Evolutionary conservation across 2,329 filamentous ascomycete genomes (phyloP).

Genomic region (Sclerotiophoma versabilis): DNA sequence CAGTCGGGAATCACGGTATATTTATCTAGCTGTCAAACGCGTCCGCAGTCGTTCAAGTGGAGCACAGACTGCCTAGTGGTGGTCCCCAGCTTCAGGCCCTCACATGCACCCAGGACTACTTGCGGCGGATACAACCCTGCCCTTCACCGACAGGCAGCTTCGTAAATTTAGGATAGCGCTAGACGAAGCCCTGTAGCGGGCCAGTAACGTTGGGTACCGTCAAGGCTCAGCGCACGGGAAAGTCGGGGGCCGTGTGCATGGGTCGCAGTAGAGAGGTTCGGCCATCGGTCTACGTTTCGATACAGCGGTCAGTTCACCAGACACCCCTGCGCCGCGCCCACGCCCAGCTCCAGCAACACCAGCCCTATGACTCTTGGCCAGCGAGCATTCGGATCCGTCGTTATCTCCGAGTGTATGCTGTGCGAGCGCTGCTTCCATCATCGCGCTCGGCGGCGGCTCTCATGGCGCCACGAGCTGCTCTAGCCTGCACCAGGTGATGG

Average conservation of each 20-base stretch:
- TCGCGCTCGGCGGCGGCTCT: conserved; percentile 5
- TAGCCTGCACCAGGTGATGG: conserved; percentile 1
- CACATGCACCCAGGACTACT: conserved; percentile 35
- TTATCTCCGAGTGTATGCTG: conserved; percentile 29
- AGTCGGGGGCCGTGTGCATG: conserved; percentile 31
- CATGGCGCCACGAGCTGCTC: conserved; percentile 1
- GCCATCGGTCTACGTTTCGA: conserved; percentile 28
- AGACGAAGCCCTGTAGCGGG: conserved; percentile 34
- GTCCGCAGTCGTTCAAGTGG: conserved; percentile 38
- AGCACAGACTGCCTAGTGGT: conserved; percentile 39
- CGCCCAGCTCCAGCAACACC: conserved; percentile 16
- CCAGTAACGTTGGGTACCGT: conserved; percentile 33
- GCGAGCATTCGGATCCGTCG: conserved; percentile 23
- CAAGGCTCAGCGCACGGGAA: conserved; percentile 34
- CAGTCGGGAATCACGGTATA: conserved; percentile 37
- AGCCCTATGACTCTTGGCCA: conserved; percentile 37
- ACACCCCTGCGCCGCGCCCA: conserved; percentile 20
- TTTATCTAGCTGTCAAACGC: conserved; percentile 38
- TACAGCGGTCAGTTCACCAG: conserved; percentile 33
- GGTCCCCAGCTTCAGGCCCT: conserved; percentile 42
- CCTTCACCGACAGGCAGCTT: conserved; percentile 41
- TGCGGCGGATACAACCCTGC: conserved; percentile 36
- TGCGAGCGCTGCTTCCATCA: conserved; percentile 12
- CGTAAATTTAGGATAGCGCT: conserved; percentile 42
- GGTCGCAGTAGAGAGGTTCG: conserved; percentile 21